Conservation (phyloP, 108 stramenopile species). For the Conticribra weissflogii region DNA sequence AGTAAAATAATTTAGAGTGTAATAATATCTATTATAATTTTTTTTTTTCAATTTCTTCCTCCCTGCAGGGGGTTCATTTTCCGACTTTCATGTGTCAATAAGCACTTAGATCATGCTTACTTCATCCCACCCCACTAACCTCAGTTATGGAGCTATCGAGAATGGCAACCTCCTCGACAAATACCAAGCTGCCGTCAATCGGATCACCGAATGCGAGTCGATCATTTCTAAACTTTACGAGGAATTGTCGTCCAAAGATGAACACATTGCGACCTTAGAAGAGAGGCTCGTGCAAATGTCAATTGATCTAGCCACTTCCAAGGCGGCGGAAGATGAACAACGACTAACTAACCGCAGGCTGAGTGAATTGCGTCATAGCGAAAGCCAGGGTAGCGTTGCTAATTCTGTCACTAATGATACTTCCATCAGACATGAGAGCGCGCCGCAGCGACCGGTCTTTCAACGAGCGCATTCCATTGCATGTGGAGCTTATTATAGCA, state of each 20-base stretch:
- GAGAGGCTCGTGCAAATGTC: slow-evolving; percentile 6
- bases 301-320: not conserved
- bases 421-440: no score
- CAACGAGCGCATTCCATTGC: no score
- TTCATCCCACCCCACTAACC: no score
- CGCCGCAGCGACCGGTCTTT: no score
- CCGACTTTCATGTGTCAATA: no score
- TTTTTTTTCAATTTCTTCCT: no score
- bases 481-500: no score
- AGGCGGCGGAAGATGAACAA: not conserved
- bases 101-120: no score
- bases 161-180: not conserved
- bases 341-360: not conserved
- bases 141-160: no score
- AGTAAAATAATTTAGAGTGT: no score
- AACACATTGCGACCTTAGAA: not conserved
- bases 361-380: not conserved
- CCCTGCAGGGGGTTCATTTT: no score
- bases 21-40: no score
- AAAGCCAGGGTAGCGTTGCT: not conserved
- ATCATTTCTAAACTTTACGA: not conserved
- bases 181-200: not conserved
- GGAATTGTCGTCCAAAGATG: not conserved
- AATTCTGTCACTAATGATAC: not conserved
- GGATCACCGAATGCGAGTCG: not conserved